Percentiles rank a stretch among this genome's conserved stretches.
Evolutionary conservation across 2,329 filamentous ascomycete species (phyloP).

Genomic region (Dactylellina parvicollis): DNA sequence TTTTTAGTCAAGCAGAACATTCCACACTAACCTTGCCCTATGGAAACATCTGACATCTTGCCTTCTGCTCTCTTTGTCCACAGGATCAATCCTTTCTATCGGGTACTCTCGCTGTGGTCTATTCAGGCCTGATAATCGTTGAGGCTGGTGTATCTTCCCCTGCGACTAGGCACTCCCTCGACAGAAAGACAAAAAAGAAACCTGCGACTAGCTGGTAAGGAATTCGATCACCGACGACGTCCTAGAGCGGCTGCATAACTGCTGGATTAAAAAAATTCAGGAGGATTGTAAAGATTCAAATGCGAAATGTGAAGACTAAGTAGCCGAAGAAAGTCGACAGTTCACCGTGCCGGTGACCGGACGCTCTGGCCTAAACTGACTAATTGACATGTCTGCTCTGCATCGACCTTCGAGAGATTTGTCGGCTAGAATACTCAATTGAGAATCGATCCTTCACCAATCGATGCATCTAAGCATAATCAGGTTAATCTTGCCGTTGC

Average conservation of each 20-base stretch:
- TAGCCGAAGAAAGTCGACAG: background rate
- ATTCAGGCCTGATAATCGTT: constrained; percentile 51
- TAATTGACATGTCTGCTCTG: constrained; percentile 1
- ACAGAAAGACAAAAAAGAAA: constrained; percentile 35
- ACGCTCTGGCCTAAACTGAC: background rate
- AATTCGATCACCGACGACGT: constrained; percentile 51
- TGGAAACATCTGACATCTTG: constrained; percentile 49
- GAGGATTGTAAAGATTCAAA: constrained; percentile 15
- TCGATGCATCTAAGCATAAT: constrained; percentile 21
- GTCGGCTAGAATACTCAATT: constrained; percentile 46
- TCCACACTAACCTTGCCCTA: constrained; percentile 53
- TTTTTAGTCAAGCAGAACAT: constrained; percentile 39
- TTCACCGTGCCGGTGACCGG: constrained; percentile 2
- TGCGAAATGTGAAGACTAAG: constrained; percentile 7
- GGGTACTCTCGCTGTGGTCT: background rate
- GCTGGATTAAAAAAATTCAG: constrained; percentile 31
- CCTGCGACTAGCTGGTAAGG: constrained; percentile 42
- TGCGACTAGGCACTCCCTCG: constrained; percentile 50
- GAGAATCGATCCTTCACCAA: constrained; percentile 42
- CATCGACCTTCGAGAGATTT: background rate
- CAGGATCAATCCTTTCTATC: constrained; percentile 2
- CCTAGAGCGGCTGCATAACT: constrained; percentile 51
- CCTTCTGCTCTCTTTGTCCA: constrained; percentile 14
- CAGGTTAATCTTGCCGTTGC: constrained; percentile 29
- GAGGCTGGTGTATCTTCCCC: constrained; percentile 45